Percentiles rank a stretch among this genome's conserved stretches.
These are phyloP conservation scores for Lasiosphaeria ovina DNA, from an alignment of 495 filamentous ascomycete species.

Conservation along the genomic window DNA sequence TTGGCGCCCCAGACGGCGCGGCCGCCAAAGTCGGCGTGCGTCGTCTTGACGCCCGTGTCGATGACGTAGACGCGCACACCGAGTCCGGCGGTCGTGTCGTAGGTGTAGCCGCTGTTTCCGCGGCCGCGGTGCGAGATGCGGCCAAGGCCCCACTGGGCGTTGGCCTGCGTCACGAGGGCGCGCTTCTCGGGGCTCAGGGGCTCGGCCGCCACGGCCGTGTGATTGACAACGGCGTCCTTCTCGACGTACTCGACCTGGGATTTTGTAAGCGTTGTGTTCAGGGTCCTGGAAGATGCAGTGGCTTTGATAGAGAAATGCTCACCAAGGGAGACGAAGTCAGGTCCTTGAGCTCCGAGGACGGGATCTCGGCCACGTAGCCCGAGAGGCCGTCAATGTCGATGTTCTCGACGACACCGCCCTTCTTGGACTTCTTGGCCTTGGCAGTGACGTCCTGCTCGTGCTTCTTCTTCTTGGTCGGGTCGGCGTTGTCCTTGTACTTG, in stretches of 20 bases:
- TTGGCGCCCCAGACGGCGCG: constrained; percentile 58
- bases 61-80: constrained; percentile 48
- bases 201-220: constrained; percentile 4
- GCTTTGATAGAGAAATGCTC: constrained; percentile 2
- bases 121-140: constrained; percentile 50
- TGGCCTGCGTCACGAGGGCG: constrained; percentile 11
- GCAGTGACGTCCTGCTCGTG: constrained; percentile 16
- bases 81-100: constrained; percentile 18
- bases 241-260: constrained; percentile 20
- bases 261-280: constrained; percentile 1
- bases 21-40: constrained; percentile 53
- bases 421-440: constrained; percentile 12
- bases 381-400: constrained; percentile 20
- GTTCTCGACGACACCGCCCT: constrained; percentile 12
- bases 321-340: background rate
- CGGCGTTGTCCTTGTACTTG: constrained; percentile 23
- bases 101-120: constrained; percentile 42
- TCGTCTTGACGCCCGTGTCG: constrained; percentile 55
- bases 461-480: constrained; percentile 9
- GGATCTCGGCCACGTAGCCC: constrained; percentile 23
- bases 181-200: constrained; percentile 14
- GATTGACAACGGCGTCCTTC: constrained; percentile 17
- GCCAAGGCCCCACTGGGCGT: constrained; percentile 52
- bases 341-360: constrained; percentile 8
- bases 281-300: background rate